Conservation (phyloP, 768 basidiomycete species). For the Pleurotus platypus region DNA sequence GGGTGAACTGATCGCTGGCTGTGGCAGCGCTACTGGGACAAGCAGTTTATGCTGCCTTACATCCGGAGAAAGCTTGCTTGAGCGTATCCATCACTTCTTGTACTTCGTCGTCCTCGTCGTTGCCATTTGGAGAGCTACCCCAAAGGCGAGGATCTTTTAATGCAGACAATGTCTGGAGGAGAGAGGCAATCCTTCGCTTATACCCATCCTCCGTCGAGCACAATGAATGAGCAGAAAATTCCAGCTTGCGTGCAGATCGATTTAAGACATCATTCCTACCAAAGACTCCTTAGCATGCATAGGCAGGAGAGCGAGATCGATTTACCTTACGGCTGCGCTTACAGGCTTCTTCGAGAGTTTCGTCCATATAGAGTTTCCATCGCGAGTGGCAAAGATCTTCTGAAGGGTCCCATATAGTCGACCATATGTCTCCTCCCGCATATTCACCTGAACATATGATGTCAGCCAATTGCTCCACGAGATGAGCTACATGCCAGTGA, state of each 20-base stretch:
- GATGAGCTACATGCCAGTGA: slow-evolving; percentile 12
- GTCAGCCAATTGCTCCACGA: not conserved
- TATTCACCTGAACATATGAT: not conserved
- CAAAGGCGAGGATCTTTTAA: slow-evolving; percentile 23
- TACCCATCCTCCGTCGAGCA: slow-evolving; percentile 53
- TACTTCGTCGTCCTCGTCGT: slow-evolving; percentile 34
- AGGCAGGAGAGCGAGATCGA: not conserved
- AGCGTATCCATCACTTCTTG: slow-evolving; percentile 32
- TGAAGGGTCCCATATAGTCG: slow-evolving; percentile 37
- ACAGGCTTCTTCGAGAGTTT: slow-evolving; percentile 6
- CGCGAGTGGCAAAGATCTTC: slow-evolving; percentile 27
- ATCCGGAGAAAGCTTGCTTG: slow-evolving; percentile 17
- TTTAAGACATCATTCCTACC: slow-evolving; percentile 39
- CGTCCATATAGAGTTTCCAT: slow-evolving; percentile 22
- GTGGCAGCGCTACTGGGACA: no score
- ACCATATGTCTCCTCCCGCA: slow-evolving; percentile 33
- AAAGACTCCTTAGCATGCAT: not conserved
- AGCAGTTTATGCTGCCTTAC: not conserved
- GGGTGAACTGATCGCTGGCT: no score
- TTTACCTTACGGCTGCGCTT: slow-evolving; percentile 10
- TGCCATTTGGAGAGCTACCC: slow-evolving; percentile 11
- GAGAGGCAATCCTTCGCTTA: slow-evolving; percentile 25
- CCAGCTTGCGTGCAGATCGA: slow-evolving; percentile 40
- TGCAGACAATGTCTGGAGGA: slow-evolving; percentile 29
- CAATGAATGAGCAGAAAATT: slow-evolving; percentile 44